Evolutionary conservation across 1,284 basidiomycete species (phyloP).

Genomic region (Ceratobasidium sp.): DNA sequence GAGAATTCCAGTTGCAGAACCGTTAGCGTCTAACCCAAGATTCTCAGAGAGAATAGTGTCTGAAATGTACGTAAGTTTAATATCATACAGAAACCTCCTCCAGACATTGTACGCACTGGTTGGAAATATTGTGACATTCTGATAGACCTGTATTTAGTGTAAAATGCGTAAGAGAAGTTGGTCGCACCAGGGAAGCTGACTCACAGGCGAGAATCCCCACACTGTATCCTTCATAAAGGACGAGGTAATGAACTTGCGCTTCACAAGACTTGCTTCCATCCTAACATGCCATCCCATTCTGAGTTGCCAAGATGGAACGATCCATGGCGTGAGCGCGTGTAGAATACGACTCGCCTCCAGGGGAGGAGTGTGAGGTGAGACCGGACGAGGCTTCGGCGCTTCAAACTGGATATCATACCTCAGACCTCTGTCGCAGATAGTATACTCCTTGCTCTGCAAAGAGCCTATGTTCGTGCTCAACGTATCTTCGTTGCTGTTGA

Average conservation of each 20-base stretch:
- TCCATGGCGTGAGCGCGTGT: too few species aligned
- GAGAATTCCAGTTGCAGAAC: background rate
- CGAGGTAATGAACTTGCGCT: background rate
- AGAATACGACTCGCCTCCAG: too few species aligned
- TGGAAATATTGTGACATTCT: background rate
- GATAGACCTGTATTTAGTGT: background rate
- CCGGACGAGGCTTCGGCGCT: too few species aligned
- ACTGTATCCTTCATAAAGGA: background rate
- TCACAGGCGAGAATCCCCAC: background rate
- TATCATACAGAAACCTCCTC: background rate
- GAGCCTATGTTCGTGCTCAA: too few species aligned
- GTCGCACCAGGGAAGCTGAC: background rate
- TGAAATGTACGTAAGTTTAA: background rate
- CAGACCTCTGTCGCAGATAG: too few species aligned
- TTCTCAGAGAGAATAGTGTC: background rate
- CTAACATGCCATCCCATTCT: background rate
- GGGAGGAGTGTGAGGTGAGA: too few species aligned
- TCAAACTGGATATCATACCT: too few species aligned
- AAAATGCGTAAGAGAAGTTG: background rate
- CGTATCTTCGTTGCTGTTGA: too few species aligned
- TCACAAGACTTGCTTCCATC: constrained; percentile 1
- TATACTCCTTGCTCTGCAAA: too few species aligned
- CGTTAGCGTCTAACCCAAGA: background rate
- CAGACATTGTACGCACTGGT: background rate
- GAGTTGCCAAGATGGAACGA: background rate